A percentile compares a stretch with the other conserved stretches of the same genome.
phyloP scores from a whole-genome alignment of 2,329 filamentous ascomycete genomes.

The Pyricularia grisea region DNA sequence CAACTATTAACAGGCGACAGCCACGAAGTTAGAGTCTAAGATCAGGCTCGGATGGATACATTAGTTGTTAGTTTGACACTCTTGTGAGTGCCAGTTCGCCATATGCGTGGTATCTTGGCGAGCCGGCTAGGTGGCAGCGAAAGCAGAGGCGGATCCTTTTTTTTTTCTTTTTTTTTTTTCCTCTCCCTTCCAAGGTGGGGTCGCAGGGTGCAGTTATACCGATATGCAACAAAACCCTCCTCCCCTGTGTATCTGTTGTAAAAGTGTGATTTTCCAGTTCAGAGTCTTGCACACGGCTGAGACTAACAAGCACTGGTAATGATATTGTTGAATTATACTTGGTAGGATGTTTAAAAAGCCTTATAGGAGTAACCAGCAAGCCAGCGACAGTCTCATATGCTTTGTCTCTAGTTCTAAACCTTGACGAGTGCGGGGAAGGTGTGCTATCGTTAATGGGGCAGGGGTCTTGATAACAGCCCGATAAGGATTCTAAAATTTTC shows the following conservation, averaged over 20 bases:
- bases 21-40: not conserved
- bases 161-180: not conserved
- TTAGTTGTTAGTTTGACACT: not conserved
- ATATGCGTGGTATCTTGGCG: not conserved
- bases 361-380: not conserved
- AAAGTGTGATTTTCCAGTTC: no score
- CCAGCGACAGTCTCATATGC: not conserved
- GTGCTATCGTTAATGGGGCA: not conserved
- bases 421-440: not conserved
- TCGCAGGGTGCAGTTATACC: not conserved
- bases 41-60: not conserved
- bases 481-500: conserved; percentile 2
- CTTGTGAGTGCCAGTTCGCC: not conserved
- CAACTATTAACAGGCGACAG: not conserved
- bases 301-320: no score
- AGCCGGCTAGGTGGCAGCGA: not conserved
- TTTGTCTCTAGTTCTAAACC: not conserved
- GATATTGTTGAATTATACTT: not conserved
- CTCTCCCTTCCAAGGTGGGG: not conserved
- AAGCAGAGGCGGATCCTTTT: not conserved
- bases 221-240: not conserved
- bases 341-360: not conserved
- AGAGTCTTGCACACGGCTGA: no score
- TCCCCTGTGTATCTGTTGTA: not conserved
- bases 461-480: not conserved